phyloP scores from a whole-genome alignment of 306 rosid genomes.

The Rubus idaeus region DNA sequence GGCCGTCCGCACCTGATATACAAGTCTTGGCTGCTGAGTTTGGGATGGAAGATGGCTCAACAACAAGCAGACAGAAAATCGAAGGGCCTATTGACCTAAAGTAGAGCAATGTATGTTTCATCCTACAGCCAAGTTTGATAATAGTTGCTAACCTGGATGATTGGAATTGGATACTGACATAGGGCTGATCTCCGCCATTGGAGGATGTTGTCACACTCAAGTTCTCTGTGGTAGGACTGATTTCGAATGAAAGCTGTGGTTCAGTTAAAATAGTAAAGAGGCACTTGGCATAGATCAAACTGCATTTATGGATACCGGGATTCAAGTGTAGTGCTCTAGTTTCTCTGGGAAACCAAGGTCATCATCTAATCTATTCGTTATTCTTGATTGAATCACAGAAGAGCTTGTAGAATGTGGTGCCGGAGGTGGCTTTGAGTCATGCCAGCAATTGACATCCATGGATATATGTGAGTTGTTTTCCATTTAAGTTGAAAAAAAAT shows the following conservation, averaged over 20 bases:
- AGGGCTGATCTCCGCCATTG: constrained; percentile 17
- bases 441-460: not conserved
- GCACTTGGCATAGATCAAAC: constrained; percentile 13
- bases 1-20: constrained; percentile 43
- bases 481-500: not conserved
- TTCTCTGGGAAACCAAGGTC: not conserved
- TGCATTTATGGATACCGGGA: constrained; percentile 7
- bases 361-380: not conserved
- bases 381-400: constrained; percentile 4
- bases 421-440: constrained; percentile 3
- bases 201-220: not conserved
- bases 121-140: constrained; percentile 20
- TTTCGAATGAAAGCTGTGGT: constrained; percentile 4
- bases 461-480: not conserved
- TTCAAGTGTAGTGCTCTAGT: constrained; percentile 4
- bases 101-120: constrained; percentile 7
- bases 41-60: constrained; percentile 25
- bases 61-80: constrained; percentile 34
- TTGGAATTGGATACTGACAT: constrained; percentile 14
- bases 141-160: constrained; percentile 18
- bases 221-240: not conserved
- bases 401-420: not conserved
- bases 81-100: constrained; percentile 10
- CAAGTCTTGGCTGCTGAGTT: constrained; percentile 39
- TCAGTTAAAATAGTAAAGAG: constrained; percentile 6